Evolutionary conservation across 768 basidiomycete species (phyloP).

Genomic region (Guyanaporus albipodus): DNA sequence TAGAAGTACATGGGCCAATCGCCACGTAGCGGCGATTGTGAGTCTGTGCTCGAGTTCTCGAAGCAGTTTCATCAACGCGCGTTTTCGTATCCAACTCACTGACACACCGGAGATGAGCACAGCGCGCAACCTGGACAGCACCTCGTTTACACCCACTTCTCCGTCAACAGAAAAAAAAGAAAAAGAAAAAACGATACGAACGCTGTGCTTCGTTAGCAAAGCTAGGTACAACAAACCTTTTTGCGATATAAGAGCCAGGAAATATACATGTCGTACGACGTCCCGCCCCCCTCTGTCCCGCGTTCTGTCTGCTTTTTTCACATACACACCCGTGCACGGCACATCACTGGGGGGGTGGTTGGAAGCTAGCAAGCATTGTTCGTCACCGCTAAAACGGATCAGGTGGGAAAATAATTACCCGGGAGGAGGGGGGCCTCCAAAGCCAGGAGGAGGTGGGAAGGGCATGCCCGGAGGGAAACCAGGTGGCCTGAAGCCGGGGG

Average conservation of each 20-base stretch:
- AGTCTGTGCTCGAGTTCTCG: slow-evolving; percentile 24
- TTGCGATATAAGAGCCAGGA: slow-evolving; percentile 13
- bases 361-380: slow-evolving; percentile 35
- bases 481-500: slow-evolving; percentile 81
- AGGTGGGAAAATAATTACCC: slow-evolving; percentile 50
- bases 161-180: slow-evolving; percentile 18
- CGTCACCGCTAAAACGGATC: slow-evolving; percentile 4
- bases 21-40: slow-evolving; percentile 23
- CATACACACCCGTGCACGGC: slow-evolving; percentile 4
- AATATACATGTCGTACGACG: slow-evolving; percentile 29
- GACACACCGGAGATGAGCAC: slow-evolving; percentile 27
- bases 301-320: slow-evolving; percentile 12
- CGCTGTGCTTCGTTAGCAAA: slow-evolving; percentile 26
- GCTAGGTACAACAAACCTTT: slow-evolving; percentile 29
- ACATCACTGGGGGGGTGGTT: slow-evolving; percentile 43
- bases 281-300: slow-evolving; percentile 23
- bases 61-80: slow-evolving; percentile 27
- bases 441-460: slow-evolving; percentile 78
- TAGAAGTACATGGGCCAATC: slow-evolving; percentile 28
- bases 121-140: slow-evolving; percentile 13
- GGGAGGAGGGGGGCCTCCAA: slow-evolving; percentile 78
- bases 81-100: slow-evolving; percentile 17
- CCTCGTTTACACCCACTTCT: no score
- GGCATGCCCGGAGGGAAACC: slow-evolving; percentile 81
- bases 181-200: slow-evolving; percentile 18